A percentile compares a stretch with the other conserved stretches of the same genome.
Evolutionary conservation across 768 basidiomycete genomes (phyloP).

Genomic region (Kwoniella bestiolae): DNA sequence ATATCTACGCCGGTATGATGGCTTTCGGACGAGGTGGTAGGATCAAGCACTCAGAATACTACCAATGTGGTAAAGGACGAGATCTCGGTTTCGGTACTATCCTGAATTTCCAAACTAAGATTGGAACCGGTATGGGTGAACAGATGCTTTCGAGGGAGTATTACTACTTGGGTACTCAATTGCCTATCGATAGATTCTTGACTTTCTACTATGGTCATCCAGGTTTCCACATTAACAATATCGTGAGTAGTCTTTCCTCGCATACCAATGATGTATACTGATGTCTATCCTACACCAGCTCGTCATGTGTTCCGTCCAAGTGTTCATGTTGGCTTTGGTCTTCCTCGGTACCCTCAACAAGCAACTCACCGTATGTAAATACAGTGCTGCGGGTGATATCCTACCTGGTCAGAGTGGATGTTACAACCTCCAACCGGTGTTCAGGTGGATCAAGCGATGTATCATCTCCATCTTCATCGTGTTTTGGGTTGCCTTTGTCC

Average conservation of each 20-base stretch:
- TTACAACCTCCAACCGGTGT: slow-evolving; percentile 91
- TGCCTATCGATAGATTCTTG: slow-evolving; percentile 96
- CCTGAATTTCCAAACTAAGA: slow-evolving; percentile 99
- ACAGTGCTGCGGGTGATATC: slow-evolving; percentile 72
- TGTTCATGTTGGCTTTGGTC: slow-evolving; percentile 92
- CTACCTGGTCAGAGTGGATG: slow-evolving; percentile 81
- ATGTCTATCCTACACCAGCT: slow-evolving; percentile 58
- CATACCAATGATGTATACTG: not conserved
- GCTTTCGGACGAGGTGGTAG: slow-evolving; percentile 94
- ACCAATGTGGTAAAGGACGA: slow-evolving; percentile 97
- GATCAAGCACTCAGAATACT: slow-evolving; percentile 99
- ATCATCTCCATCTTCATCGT: slow-evolving; percentile 99
- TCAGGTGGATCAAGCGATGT: slow-evolving; percentile 91
- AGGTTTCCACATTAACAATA: slow-evolving; percentile 99
- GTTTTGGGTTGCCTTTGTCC: slow-evolving; percentile 95
- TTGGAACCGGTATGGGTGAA: slow-evolving; percentile 99
- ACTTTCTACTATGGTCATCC: slow-evolving; percentile 99
- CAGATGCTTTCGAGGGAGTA: slow-evolving; percentile 99
- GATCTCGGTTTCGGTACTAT: slow-evolving; percentile 99
- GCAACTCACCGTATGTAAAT: slow-evolving; percentile 76
- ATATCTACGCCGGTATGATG: slow-evolving; percentile 99
- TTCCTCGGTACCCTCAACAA: slow-evolving; percentile 92
- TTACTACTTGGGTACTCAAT: slow-evolving; percentile 96
- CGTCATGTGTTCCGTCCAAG: slow-evolving; percentile 93
- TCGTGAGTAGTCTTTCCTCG: slow-evolving; percentile 58